Evolutionary conservation across 2,329 filamentous ascomycete species (phyloP), one percentile per base, ranked within the genome.

Genomic region (Rosellinia necatrix): DNA sequence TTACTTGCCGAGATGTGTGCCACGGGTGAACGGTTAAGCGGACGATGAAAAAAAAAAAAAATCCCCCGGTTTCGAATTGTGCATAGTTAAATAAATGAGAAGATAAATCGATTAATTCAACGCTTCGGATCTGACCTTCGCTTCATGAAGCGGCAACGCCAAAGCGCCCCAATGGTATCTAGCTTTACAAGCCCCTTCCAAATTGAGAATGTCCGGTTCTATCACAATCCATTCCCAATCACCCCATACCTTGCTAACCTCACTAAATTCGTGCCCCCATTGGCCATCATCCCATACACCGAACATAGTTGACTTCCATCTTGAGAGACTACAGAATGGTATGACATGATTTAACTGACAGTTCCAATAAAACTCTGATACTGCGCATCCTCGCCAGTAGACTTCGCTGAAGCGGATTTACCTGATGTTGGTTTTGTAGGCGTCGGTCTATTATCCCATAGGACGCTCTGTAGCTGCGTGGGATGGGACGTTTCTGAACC

Each of bases 1-100:
- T 74, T 87, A 66, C 66, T 93, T 44, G 83, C 83, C 63, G 81
- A 79, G 68, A 73, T 72, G 30, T 78, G 89, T 55, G 72, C 79
- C 10, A 75, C 78, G 41, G 83, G 81, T 67, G 76, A 81, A 66
- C 74, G 72, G 66, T 66, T 85, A 58, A 74, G 74, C 56, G 61
- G 55, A 19, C 53, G 60, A 66, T 60, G 41, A 49, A 51, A n/a
- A 44, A 13, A 59, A 66, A 59, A 43, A 49, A 51, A n/a, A 44
- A 13, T n/a, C 19, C 12, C n/a, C 9, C 17, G 17, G 24, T 25
- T 13, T 3, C 27, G 6, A 17, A 34, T 30, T 38, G 24, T 35
- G n/a, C 7, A 9, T 21, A 6, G 38, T 21, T 5, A 27, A 30
- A 43, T 3, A 43, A 30, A 27, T 49, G 4, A 38, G n/a, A 32